Evolutionary conservation across 1,284 basidiomycete species (phyloP).

Genomic region (Austroboletus niveus): DNA sequence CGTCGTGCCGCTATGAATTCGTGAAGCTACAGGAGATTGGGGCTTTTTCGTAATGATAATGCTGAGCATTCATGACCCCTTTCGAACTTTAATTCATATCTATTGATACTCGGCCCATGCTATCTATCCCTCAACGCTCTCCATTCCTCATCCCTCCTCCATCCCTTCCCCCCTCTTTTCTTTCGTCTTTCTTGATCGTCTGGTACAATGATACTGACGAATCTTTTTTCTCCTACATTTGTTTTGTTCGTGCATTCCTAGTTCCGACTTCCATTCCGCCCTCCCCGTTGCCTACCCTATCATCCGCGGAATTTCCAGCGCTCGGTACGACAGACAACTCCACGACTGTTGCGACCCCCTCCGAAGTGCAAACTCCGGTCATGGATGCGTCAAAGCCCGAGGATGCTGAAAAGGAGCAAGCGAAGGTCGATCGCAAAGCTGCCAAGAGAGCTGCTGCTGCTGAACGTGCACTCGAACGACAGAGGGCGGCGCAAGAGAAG

Average conservation of each 20-base stretch:
- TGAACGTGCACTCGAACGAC: constrained; percentile 58
- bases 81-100: constrained; percentile 5
- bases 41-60: constrained; percentile 23
- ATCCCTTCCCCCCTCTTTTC: constrained; percentile 37
- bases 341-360: constrained; percentile 14
- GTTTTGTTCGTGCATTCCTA: constrained; percentile 27
- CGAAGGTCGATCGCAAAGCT: constrained; percentile 55
- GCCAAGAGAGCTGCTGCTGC: constrained; percentile 61
- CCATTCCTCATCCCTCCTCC: constrained; percentile 16
- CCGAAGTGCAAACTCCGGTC: constrained; percentile 30
- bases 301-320: constrained; percentile 72
- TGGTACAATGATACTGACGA: constrained; percentile 49
- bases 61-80: constrained; percentile 15
- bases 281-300: constrained; percentile 54
- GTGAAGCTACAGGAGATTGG: constrained; percentile 27
- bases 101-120: constrained; percentile 2
- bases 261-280: constrained; percentile 46
- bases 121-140: constrained; percentile 7
- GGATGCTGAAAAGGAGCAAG: constrained; percentile 41
- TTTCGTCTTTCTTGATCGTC: constrained; percentile 40
- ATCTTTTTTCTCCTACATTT: constrained; percentile 38
- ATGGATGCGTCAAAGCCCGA: constrained; percentile 33
- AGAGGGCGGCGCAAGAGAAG: constrained; percentile 52
- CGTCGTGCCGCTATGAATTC: constrained; percentile 28
- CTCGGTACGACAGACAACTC: constrained; percentile 35